Evolutionary conservation across 2,329 filamentous ascomycete species (phyloP), one percentile per base, ranked within the genome.

Genomic region (Diplodia seriata): DNA sequence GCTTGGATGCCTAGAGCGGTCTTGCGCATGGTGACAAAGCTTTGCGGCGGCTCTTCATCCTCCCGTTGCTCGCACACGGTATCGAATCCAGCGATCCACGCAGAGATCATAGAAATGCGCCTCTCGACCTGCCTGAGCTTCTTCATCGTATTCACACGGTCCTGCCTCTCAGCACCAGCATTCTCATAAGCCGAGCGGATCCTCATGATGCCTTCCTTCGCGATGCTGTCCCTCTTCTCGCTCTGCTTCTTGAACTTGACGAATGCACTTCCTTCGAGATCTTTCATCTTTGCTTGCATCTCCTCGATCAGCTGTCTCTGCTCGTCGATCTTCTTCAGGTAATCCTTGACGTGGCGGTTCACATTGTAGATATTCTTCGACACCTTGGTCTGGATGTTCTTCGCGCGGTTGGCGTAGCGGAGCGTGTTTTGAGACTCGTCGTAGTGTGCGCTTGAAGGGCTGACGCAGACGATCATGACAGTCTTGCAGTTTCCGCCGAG

Each of bases 311-410:
- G 81, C n/a, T 89, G 90, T 86, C 97, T 94, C 78, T 99, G 94
- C 81, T 99, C 95, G 76, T 99, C 94, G 74, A 99, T 99, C 85
- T 98, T 98, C 83, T 97, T 95, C 77, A 99, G 82, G 81, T 97
- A 99, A 80, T 99, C 95, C 83, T 99, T 99, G 75, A 99, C 95
- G 81, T 99, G 95, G 70, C 95, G 91, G 78, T 99, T 97, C 71
- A 99, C 95, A 78, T 99, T 99, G 83, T 96, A 99, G 29, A 98
- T 94, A 76, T 99, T 99, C 75, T 94, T 90, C n/a, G 95, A 97
- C 68, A 97, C 93, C 85, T 99, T 99, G 69, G 95, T 99, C 82
- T 98, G 96, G 76, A 99, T 99, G 76, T 99, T 99, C 87, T 99
- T 99, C 69, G 95, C 95, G 72, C 95, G 87, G 79, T 99, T 98